Conservation (phyloP, 75 land plant genomes). For the Picea sitchensis region DNA sequence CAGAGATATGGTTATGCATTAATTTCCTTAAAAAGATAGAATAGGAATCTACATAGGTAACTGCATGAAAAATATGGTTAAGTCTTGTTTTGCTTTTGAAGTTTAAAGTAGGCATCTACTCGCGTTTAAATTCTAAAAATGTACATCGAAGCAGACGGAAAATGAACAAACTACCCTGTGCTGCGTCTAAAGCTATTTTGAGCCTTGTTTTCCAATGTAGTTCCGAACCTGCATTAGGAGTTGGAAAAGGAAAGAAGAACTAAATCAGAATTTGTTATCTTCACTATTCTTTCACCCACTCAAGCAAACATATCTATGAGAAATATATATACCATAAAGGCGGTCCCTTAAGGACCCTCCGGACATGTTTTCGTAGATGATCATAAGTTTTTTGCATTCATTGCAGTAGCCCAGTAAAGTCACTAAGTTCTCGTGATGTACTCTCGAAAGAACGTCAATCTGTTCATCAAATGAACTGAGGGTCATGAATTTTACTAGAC, state of each 20-base stretch:
- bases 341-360: constrained; percentile 16
- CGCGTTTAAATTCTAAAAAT: no score
- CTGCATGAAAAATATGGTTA: no score
- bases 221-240: no score
- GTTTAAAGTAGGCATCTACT: background rate
- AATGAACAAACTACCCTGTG: no score
- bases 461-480: background rate
- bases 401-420: constrained; percentile 32
- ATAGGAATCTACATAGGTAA: no score
- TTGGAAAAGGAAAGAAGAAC: no score
- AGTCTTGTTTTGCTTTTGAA: background rate
- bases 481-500: no score
- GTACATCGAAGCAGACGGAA: no score
- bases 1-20: no score
- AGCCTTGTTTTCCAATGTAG: background rate
- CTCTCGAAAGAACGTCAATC: constrained; percentile 4
- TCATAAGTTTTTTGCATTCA: constrained; percentile 17
- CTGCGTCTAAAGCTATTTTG: background rate
- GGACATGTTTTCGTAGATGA: constrained; percentile 36
- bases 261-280: no score
- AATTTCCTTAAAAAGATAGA: no score
- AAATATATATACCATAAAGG: constrained; percentile 26
- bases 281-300: background rate
- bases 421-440: constrained; percentile 31
- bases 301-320: background rate